Evolutionary conservation across 108 stramenopile genomes (phyloP).

Genomic region (Cyclotella baltica): DNA sequence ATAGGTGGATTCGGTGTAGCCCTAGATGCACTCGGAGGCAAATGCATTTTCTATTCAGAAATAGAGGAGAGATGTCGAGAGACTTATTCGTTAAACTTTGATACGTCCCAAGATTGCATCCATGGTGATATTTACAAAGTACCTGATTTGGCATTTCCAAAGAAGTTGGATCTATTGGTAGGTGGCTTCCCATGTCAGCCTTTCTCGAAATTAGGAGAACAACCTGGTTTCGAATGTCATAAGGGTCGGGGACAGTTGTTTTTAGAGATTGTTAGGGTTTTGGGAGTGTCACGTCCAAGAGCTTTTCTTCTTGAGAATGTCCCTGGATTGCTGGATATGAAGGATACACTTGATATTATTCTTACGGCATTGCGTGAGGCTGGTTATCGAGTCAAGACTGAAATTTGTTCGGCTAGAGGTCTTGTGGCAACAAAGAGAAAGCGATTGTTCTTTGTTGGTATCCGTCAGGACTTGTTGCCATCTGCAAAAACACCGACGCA

Average conservation of each 20-base stretch:
- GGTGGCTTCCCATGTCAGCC: conserved; percentile 90
- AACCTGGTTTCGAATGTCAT: conserved; percentile 71
- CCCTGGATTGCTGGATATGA: conserved; percentile 69
- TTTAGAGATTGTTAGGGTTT: conserved; percentile 73
- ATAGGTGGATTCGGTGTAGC: conserved; percentile 90
- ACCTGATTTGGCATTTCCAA: conserved; percentile 43
- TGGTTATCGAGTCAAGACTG: conserved; percentile 69
- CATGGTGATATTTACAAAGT: conserved; percentile 70
- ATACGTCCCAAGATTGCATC: conserved; percentile 41
- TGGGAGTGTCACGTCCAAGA: conserved; percentile 66
- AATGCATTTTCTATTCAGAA: conserved; percentile 80
- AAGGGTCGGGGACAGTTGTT: conserved; percentile 73
- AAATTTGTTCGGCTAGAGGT: conserved; percentile 74
- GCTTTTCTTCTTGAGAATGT: conserved; percentile 87
- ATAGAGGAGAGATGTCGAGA: conserved; percentile 62
- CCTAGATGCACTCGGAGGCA: conserved; percentile 78
- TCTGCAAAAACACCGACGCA: neutral
- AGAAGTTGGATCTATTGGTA: conserved; percentile 61
- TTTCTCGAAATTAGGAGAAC: conserved; percentile 69
- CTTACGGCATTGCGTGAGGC: conserved; percentile 60
- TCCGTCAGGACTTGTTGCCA: conserved; percentile 50
- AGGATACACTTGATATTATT: conserved; percentile 57
- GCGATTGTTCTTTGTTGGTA: conserved; percentile 76
- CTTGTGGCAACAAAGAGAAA: conserved; percentile 73
- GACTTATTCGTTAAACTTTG: conserved; percentile 70